Conservation (phyloP, 495 filamentous ascomycete genomes). For the Gamarada debralockiae region DNA sequence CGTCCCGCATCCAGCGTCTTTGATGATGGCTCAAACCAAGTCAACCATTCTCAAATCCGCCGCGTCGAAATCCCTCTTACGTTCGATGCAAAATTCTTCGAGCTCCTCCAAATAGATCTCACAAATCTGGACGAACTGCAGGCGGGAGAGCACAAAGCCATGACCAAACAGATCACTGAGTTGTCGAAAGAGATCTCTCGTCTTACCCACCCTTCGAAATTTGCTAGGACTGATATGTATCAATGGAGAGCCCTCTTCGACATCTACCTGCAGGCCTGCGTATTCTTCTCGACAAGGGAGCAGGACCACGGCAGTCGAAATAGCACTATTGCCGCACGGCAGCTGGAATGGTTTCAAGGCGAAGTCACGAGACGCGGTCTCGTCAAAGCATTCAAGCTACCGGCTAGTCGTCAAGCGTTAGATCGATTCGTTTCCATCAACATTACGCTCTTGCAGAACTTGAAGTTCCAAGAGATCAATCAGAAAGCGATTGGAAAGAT, state of each 20-base stretch:
- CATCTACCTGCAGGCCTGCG: constrained; percentile 61
- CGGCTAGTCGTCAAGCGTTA: constrained; percentile 52
- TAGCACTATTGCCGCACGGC: constrained; percentile 45
- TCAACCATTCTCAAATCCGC: neutral
- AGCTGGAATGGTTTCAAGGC: constrained; percentile 47
- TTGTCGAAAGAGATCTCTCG: constrained; percentile 54
- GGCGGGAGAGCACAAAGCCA: constrained; percentile 45
- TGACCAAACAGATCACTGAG: constrained; percentile 47
- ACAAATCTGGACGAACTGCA: constrained; percentile 57
- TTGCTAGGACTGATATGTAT: constrained; percentile 58
- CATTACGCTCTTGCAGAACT: constrained; percentile 54
- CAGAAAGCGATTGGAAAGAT: constrained; percentile 67
- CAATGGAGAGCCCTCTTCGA: constrained; percentile 72
- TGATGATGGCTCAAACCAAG: too few relatives aligned
- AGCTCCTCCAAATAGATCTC: constrained; percentile 57
- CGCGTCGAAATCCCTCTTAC: constrained; percentile 59
- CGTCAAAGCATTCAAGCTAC: constrained; percentile 51
- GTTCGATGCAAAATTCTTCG: constrained; percentile 67
- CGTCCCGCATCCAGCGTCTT: too few relatives aligned
- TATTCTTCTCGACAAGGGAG: constrained; percentile 71
- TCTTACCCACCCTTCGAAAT: constrained; percentile 52
- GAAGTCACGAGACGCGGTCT: constrained; percentile 51
- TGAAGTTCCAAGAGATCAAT: constrained; percentile 74
- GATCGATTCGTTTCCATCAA: constrained; percentile 62
- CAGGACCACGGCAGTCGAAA: constrained; percentile 52